Evolutionary conservation across 2,329 filamentous ascomycete genomes (phyloP).

Genomic region (Thermothelomyces thermophilus): DNA sequence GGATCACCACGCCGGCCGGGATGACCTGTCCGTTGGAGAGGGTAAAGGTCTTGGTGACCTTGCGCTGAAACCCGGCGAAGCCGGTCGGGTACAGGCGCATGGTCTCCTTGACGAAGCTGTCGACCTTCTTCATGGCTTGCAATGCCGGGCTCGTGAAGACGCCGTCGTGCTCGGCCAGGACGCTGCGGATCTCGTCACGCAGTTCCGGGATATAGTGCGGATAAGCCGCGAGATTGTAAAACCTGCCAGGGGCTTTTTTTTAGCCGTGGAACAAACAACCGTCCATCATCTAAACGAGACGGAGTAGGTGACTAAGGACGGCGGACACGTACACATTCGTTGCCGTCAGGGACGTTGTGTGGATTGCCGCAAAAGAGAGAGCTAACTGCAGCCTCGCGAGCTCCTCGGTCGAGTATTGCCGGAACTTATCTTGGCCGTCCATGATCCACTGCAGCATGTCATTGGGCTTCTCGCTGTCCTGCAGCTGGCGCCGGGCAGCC

Average conservation of each 20-base stretch:
- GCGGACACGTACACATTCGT: conserved; percentile 35
- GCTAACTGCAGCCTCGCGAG: conserved; percentile 38
- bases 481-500: conserved; percentile 25
- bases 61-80: conserved; percentile 41
- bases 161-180: conserved; percentile 31
- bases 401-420: conserved; percentile 27
- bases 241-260: conserved; percentile 23
- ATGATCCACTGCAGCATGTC: conserved; percentile 45
- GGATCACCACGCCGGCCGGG: conserved; percentile 38
- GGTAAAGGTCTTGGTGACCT: conserved; percentile 43
- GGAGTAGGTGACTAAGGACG: too few species aligned
- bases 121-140: conserved; percentile 31
- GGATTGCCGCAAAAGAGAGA: conserved; percentile 45
- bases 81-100: conserved; percentile 25
- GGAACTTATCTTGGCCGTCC: conserved; percentile 32
- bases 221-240: conserved; percentile 46
- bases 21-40: conserved; percentile 49
- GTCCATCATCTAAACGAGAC: too few species aligned
- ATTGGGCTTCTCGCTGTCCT: conserved; percentile 31
- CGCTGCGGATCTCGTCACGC: conserved; percentile 42
- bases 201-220: conserved; percentile 46
- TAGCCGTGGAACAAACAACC: background rate
- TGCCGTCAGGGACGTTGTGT: conserved; percentile 41
- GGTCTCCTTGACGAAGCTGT: conserved; percentile 30
- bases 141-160: conserved; percentile 26